Conservation (phyloP, 768 basidiomycete species). For the Auriscalpium vulgare region DNA sequence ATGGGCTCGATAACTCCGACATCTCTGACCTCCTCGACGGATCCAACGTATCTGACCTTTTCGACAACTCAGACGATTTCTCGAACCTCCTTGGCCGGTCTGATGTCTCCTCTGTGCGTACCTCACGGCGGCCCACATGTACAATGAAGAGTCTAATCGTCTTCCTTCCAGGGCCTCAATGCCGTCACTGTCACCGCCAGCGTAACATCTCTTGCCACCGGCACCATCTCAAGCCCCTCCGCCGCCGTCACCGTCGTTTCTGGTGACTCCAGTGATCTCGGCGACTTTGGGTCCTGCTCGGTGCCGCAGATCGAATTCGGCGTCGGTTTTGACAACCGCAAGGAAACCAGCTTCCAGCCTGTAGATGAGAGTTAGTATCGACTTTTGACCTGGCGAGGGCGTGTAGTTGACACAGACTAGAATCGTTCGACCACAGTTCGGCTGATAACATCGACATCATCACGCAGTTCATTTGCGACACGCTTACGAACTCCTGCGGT, state of each 20-base stretch:
- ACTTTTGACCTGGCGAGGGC: not conserved
- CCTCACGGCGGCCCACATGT: too few species aligned
- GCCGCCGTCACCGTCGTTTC: not conserved
- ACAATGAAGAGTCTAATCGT: too few species aligned
- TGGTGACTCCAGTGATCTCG: constrained; percentile 1
- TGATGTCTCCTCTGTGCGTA: too few species aligned
- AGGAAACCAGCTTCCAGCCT: constrained; percentile 23
- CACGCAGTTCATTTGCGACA: constrained; percentile 46
- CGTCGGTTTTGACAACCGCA: not conserved
- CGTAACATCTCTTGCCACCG: not conserved
- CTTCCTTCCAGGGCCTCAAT: not conserved
- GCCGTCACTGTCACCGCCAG: not conserved
- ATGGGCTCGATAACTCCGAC: too few species aligned
- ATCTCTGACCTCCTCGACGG: too few species aligned
- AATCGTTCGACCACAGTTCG: constrained; percentile 8
- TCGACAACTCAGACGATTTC: too few species aligned
- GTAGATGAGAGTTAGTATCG: constrained; percentile 31
- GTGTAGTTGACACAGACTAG: not conserved
- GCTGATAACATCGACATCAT: constrained; percentile 34
- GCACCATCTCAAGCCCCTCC: not conserved
- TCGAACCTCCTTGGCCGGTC: too few species aligned
- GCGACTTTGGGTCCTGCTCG: not conserved
- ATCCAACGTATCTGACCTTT: too few species aligned
- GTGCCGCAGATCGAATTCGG: not conserved
- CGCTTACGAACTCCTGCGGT: constrained; percentile 38